Conservation (phyloP, 345 rosid species). For the Toxicodendron radicans region DNA sequence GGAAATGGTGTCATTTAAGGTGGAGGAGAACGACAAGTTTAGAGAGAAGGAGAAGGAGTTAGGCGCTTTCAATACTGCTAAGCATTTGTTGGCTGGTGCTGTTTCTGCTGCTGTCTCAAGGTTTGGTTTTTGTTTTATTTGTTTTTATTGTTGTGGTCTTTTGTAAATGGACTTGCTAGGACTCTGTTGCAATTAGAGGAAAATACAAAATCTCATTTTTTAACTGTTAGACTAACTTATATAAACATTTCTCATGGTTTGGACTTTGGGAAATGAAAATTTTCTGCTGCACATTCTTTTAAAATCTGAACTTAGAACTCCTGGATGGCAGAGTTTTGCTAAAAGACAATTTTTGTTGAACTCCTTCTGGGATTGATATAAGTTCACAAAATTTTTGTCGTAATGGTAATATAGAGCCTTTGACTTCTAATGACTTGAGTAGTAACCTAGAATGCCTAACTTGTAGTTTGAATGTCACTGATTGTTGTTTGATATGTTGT, state of each 20-base stretch:
- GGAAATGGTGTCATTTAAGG: conserved; percentile 21
- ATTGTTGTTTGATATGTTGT: too few species aligned
- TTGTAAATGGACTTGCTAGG: neutral
- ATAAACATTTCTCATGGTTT: neutral
- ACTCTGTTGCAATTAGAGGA: neutral
- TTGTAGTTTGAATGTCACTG: too few species aligned
- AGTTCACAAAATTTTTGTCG: too few species aligned
- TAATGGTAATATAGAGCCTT: too few species aligned
- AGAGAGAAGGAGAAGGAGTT: conserved; percentile 36
- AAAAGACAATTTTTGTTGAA: too few species aligned
- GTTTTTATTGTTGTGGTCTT: neutral
- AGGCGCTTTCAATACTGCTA: conserved; percentile 68
- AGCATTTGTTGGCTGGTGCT: conserved; percentile 91
- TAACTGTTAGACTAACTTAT: neutral
- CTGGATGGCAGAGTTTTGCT: too few species aligned
- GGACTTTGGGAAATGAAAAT: neutral
- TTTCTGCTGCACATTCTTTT: neutral
- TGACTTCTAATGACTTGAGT: too few species aligned
- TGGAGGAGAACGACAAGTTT: conserved; percentile 23
- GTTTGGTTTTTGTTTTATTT: conserved; percentile 26
- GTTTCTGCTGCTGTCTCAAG: conserved; percentile 90
- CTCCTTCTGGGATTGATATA: too few species aligned
- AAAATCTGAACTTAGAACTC: too few species aligned
- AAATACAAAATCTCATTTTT: neutral
- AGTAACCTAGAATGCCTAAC: too few species aligned